These are phyloP conservation scores for Phyllosticta capitalensis DNA, from an alignment of 2,329 filamentous ascomycete species.

Conservation along the genomic window DNA sequence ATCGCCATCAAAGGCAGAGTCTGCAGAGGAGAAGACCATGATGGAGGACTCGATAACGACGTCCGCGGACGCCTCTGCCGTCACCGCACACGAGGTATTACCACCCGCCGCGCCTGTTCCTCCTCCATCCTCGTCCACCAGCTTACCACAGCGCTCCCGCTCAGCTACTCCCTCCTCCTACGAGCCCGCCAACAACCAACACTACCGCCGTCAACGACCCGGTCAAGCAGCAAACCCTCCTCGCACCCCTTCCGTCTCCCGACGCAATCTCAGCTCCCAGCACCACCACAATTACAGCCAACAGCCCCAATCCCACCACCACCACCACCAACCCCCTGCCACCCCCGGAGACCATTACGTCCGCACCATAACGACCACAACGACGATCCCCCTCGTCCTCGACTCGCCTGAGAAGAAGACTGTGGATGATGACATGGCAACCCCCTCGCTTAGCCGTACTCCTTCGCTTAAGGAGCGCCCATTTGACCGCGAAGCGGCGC, in stretches of 20 bases:
- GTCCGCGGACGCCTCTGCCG: background rate
- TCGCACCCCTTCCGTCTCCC: constrained; percentile 14
- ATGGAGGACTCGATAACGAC: constrained; percentile 3
- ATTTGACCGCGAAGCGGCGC: constrained; percentile 57
- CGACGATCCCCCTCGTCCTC: constrained; percentile 39
- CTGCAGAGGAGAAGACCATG: background rate
- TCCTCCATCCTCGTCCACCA: background rate
- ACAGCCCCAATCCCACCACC: constrained; percentile 4
- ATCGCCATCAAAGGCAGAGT: constrained; percentile 20
- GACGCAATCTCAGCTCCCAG: constrained; percentile 12
- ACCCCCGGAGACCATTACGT: constrained; percentile 15
- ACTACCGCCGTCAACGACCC: constrained; percentile 11
- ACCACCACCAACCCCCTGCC: constrained; percentile 9
- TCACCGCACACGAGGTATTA: background rate
- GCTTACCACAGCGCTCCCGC: background rate
- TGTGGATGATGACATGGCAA: background rate
- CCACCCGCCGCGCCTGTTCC: background rate
- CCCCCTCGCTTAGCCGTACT: constrained; percentile 21
- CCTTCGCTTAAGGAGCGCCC: constrained; percentile 22
- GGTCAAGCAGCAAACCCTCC: constrained; percentile 11
- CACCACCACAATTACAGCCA: background rate
- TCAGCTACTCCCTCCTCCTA: background rate
- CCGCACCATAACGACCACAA: constrained; percentile 39
- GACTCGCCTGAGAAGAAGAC: constrained; percentile 24
- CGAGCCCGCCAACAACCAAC: background rate